These are phyloP conservation scores for Sarocladium kiliense DNA, from an alignment of 2,329 filamentous ascomycete genomes.

Conservation along the genomic window DNA sequence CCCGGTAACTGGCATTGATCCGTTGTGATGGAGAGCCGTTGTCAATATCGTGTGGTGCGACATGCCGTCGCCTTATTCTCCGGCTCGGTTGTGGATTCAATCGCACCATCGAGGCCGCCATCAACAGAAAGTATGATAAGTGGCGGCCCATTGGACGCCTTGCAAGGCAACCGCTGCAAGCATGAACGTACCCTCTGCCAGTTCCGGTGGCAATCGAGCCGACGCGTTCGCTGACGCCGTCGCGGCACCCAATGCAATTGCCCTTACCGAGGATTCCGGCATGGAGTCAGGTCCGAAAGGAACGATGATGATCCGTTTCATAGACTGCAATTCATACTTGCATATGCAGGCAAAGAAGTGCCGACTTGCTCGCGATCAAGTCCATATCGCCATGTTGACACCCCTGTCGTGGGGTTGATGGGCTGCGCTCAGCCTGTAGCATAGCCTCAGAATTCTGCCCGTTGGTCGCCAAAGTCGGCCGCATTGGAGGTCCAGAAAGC, in stretches of 20 bases:
- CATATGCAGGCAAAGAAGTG: not conserved
- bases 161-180: not conserved
- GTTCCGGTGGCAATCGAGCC: not conserved
- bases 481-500: not conserved
- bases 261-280: not conserved
- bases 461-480: not conserved
- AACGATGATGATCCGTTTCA: not conserved
- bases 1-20: too few relatives aligned
- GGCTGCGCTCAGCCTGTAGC: not conserved
- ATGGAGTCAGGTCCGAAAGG: not conserved
- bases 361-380: not conserved
- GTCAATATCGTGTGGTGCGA: too few relatives aligned
- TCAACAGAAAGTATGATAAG: not conserved
- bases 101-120: not conserved
- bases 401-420: not conserved
- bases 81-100: too few relatives aligned
- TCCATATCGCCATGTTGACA: not conserved
- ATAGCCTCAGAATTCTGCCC: conserved; percentile 5
- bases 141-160: not conserved
- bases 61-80: too few relatives aligned
- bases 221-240: not conserved
- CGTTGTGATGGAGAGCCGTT: too few relatives aligned
- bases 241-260: not conserved
- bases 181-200: not conserved
- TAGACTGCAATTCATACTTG: not conserved